phyloP scores from a whole-genome alignment of 768 basidiomycete species.

The Pholiota conissans region DNA sequence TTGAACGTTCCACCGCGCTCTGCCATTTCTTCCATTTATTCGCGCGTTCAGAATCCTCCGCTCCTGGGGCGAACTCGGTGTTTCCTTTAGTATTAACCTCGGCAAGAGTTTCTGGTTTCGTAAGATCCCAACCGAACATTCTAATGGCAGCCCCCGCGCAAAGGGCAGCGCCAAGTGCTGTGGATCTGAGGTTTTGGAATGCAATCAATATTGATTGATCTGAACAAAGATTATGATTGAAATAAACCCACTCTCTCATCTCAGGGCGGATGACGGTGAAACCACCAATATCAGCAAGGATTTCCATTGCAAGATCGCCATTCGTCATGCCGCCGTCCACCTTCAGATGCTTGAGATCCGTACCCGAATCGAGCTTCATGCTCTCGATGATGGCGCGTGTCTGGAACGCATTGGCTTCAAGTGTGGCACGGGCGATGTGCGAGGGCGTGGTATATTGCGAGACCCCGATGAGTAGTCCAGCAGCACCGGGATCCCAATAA shows the following conservation, averaged over 20 bases:
- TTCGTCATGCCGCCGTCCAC: slow-evolving; percentile 99
- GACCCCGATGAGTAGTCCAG: slow-evolving; percentile 81
- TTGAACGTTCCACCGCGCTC: slow-evolving; percentile 81
- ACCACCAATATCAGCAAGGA: slow-evolving; percentile 88
- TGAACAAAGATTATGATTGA: too few species aligned
- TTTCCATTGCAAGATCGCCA: slow-evolving; percentile 83
- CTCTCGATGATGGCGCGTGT: slow-evolving; percentile 93
- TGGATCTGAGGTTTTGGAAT: too few species aligned
- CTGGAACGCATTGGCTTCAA: slow-evolving; percentile 96
- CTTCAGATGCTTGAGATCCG: slow-evolving; percentile 80
- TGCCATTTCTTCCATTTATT: slow-evolving; percentile 83
- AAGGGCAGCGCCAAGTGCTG: slow-evolving; percentile 92
- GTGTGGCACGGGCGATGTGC: slow-evolving; percentile 91
- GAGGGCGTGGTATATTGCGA: slow-evolving; percentile 88
- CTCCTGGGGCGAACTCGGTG: slow-evolving; percentile 61
- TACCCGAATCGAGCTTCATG: slow-evolving; percentile 89
- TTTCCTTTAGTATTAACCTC: slow-evolving; percentile 89
- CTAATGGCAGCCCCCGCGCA: slow-evolving; percentile 87
- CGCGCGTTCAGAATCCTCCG: slow-evolving; percentile 53
- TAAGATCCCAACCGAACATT: slow-evolving; percentile 91
- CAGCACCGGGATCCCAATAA: slow-evolving; percentile 95
- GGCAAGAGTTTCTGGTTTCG: slow-evolving; percentile 75
- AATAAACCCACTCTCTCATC: slow-evolving; percentile 85
- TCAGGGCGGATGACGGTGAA: slow-evolving; percentile 90
- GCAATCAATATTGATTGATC: too few species aligned